phyloP scores from a whole-genome alignment of 257 asterid species.

The Plantago major region DNA sequence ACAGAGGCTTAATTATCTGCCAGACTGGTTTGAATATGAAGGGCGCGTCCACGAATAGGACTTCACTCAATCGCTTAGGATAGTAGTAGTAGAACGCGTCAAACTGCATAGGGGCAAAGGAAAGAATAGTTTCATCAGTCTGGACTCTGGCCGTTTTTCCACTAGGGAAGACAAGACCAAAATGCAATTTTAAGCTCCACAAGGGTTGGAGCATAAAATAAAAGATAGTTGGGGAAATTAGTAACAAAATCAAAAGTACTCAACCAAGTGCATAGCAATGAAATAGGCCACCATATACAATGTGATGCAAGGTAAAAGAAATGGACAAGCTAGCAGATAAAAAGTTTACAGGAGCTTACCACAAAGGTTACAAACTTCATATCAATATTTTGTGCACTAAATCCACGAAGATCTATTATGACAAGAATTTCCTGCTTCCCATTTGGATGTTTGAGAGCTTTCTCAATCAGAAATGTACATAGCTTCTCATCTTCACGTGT shows the following conservation, averaged over 20 bases:
- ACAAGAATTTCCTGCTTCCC: conserved; percentile 67
- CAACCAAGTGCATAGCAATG: too few relatives aligned
- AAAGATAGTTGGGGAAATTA: not conserved
- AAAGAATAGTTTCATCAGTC: too few relatives aligned
- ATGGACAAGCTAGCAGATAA: not conserved
- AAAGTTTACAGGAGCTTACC: conserved; percentile 38
- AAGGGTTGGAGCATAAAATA: not conserved
- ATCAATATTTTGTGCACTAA: conserved; percentile 66
- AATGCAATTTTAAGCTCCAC: not conserved
- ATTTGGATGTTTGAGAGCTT: conserved; percentile 66
- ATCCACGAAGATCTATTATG: conserved; percentile 71
- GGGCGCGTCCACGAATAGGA: conserved; percentile 86
- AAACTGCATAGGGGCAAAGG: conserved; percentile 46
- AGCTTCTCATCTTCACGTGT: conserved; percentile 68
- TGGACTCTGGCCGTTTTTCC: too few relatives aligned
- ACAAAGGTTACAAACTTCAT: conserved; percentile 72
- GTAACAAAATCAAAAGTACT: not conserved
- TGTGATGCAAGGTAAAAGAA: too few relatives aligned
- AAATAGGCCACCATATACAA: too few relatives aligned
- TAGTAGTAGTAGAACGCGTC: conserved; percentile 84
- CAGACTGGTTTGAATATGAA: conserved; percentile 86
- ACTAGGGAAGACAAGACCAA: not conserved
- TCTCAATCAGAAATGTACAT: conserved; percentile 72
- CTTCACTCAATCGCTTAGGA: conserved; percentile 75
- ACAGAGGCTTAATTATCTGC: conserved; percentile 75